Conservation (phyloP, 345 rosid species). For the Turnera subulata region DNA sequence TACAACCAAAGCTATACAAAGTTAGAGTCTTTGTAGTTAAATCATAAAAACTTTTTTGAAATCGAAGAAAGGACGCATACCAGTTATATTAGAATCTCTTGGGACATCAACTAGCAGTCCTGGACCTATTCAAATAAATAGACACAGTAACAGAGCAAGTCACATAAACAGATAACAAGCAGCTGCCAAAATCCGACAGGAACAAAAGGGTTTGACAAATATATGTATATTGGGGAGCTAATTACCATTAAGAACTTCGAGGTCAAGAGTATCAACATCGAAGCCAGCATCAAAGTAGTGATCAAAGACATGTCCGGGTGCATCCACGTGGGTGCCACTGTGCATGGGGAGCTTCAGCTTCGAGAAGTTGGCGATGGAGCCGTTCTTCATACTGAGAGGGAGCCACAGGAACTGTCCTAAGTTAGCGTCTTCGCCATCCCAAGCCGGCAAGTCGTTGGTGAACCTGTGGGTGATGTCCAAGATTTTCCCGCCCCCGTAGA, state of each 20-base stretch:
- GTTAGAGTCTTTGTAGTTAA: no score
- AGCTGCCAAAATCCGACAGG: no score
- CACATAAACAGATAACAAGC: no score
- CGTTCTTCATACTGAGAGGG: conserved; percentile 7
- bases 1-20: no score
- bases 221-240: no score
- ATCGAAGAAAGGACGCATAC: conserved; percentile 22
- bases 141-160: no score
- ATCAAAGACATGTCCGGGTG: conserved; percentile 16
- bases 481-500: conserved; percentile 5
- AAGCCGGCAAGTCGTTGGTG: conserved; percentile 4
- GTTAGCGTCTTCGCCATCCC: neutral
- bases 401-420: conserved; percentile 6
- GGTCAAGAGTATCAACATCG: conserved; percentile 20
- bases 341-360: conserved; percentile 6
- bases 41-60: no score
- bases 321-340: conserved; percentile 12
- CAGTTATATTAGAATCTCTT: conserved; percentile 59
- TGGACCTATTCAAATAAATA: conserved; percentile 33
- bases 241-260: conserved; percentile 19
- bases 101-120: conserved; percentile 62
- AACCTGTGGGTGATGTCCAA: conserved; percentile 14
- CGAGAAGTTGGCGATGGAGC: conserved; percentile 2
- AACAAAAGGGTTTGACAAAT: no score
- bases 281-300: conserved; percentile 18